Percentiles rank a stretch among this genome's conserved stretches.
phyloP scores from a whole-genome alignment of 345 rosid species.

The Raphanus raphanistrum region DNA sequence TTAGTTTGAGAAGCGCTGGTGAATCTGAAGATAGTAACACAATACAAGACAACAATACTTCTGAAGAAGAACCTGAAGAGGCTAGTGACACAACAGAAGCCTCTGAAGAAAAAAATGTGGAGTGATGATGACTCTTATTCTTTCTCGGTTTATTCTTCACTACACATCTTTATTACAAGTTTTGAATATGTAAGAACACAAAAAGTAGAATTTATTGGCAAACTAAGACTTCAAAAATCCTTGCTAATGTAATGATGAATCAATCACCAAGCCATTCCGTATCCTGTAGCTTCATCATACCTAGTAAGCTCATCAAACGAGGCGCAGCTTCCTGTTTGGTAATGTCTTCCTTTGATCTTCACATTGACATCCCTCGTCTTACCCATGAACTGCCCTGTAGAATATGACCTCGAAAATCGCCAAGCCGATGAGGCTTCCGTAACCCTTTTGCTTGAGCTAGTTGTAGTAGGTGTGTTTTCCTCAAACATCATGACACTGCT shows the following conservation, averaged over 20 bases:
- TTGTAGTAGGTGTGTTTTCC: slow-evolving; percentile 32
- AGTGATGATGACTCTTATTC: slow-evolving; percentile 27
- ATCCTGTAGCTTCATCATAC: slow-evolving; percentile 10
- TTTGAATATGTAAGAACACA: slow-evolving; percentile 28
- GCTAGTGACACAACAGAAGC: slow-evolving; percentile 37
- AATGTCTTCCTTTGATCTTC: slow-evolving; percentile 47
- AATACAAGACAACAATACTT: slow-evolving; percentile 17
- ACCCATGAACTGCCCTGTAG: slow-evolving; percentile 73
- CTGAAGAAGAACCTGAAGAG: slow-evolving; percentile 26
- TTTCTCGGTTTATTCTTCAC: slow-evolving; percentile 12
- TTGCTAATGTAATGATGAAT: slow-evolving; percentile 27
- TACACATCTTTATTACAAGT: slow-evolving; percentile 35
- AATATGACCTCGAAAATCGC: slow-evolving; percentile 59
- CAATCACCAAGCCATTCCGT: slow-evolving; percentile 31
- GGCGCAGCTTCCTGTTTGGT: slow-evolving; percentile 55
- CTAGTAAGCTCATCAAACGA: slow-evolving; percentile 50
- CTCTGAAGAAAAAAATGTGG: slow-evolving; percentile 26
- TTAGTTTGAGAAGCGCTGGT: slow-evolving; percentile 48
- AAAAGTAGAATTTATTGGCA: slow-evolving; percentile 17
- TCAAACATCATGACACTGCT: slow-evolving; percentile 57
- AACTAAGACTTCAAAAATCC: slow-evolving; percentile 15
- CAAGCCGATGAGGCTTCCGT: slow-evolving; percentile 27
- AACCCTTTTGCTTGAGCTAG: slow-evolving; percentile 43
- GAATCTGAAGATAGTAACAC: slow-evolving; percentile 49
- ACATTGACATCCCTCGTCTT: slow-evolving; percentile 34